Evolutionary conservation across 1,284 basidiomycete genomes (phyloP).

Genomic region (Phenoliferia sp.): DNA sequence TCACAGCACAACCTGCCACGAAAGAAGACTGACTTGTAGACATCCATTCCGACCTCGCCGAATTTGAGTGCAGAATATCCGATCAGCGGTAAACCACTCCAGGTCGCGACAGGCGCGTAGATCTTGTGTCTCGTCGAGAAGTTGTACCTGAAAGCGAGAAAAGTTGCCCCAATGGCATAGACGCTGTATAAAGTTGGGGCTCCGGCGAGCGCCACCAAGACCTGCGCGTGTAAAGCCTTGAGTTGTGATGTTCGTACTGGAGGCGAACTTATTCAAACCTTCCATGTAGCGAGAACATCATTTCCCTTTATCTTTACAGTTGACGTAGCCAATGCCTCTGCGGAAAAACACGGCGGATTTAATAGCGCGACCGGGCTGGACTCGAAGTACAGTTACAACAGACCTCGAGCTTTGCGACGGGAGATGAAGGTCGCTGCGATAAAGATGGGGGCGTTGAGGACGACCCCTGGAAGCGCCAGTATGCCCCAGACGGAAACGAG

Average conservation of each 20-base stretch:
- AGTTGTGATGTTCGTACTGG: too few species aligned
- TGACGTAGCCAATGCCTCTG: slow-evolving; percentile 94
- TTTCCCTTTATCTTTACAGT: slow-evolving; percentile 91
- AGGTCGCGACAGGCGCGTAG: slow-evolving; percentile 73
- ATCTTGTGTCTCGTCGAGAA: slow-evolving; percentile 59
- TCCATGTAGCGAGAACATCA: slow-evolving; percentile 97
- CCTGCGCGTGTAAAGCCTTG: too few species aligned
- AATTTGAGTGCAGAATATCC: slow-evolving; percentile 95
- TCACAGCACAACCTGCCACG: neutral
- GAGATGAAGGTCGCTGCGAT: slow-evolving; percentile 86
- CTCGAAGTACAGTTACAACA: neutral
- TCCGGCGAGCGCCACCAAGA: slow-evolving; percentile 86
- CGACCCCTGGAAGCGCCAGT: slow-evolving; percentile 87
- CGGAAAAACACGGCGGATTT: neutral
- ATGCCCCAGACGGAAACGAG: slow-evolving; percentile 79
- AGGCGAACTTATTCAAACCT: too few species aligned
- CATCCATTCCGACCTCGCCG: slow-evolving; percentile 97
- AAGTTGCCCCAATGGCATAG: slow-evolving; percentile 76
- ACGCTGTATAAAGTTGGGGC: slow-evolving; percentile 81
- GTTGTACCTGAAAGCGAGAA: slow-evolving; percentile 66
- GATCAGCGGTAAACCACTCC: slow-evolving; percentile 75
- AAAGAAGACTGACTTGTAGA: slow-evolving; percentile 68
- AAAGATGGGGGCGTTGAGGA: slow-evolving; percentile 93
- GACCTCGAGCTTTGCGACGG: slow-evolving; percentile 84
- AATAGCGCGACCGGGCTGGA: too few species aligned